phyloP scores from a whole-genome alignment of 2,329 filamentous ascomycete genomes.

The Ilyonectria mors-panacis region DNA sequence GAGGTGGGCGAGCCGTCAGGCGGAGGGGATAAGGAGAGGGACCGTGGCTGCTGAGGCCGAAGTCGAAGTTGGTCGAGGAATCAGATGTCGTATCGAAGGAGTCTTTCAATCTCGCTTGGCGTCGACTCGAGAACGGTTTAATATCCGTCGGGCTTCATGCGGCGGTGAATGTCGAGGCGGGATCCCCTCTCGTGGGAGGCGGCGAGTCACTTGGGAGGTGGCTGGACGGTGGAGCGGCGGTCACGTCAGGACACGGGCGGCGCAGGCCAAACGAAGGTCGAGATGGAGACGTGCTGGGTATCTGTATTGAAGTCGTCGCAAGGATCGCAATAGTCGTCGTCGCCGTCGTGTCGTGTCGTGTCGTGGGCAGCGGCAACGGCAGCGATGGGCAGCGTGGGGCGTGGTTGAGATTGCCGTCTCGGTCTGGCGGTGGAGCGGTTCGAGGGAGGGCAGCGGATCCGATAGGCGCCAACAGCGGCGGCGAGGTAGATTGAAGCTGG shows the following conservation, averaged over 20 bases:
- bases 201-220: constrained; percentile 38
- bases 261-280: constrained; percentile 2
- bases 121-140: constrained; percentile 43
- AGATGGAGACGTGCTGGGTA: constrained; percentile 7
- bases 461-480: constrained; percentile 34
- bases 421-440: constrained; percentile 48
- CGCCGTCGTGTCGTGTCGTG: constrained; percentile 18
- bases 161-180: constrained; percentile 42
- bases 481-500: constrained; percentile 12
- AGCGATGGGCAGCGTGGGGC: constrained; percentile 36
- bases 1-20: constrained; percentile 28
- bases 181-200: constrained; percentile 23
- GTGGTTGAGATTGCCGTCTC: constrained; percentile 36
- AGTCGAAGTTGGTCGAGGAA: constrained; percentile 13
- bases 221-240: constrained; percentile 28
- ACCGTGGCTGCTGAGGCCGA: constrained; percentile 27
- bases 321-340: constrained; percentile 5
- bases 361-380: constrained; percentile 32
- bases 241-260: constrained; percentile 25
- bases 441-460: constrained; percentile 45
- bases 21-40: constrained; percentile 31
- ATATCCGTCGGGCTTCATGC: constrained; percentile 44
- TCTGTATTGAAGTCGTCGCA: constrained; percentile 30
- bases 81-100: constrained; percentile 24
- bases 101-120: constrained; percentile 40